Conservation (phyloP, 2,329 filamentous ascomycete genomes). For the Colletotrichum lini region DNA sequence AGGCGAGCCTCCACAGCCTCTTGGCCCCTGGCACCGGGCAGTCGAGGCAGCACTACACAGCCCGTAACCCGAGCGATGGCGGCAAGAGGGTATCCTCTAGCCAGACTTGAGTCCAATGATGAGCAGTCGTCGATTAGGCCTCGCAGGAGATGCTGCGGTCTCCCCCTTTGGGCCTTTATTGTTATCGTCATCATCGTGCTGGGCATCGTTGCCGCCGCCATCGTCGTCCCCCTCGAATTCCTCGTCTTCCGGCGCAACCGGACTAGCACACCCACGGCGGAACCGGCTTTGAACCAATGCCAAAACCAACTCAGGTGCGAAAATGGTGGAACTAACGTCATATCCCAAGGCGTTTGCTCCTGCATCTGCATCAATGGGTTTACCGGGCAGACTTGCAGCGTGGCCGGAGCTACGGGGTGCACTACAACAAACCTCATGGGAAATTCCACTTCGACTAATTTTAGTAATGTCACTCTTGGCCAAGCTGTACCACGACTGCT, state of each 20-base stretch:
- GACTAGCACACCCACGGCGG: conserved; percentile 50
- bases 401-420: conserved; percentile 64
- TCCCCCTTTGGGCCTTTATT: conserved; percentile 85
- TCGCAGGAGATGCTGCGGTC: conserved; percentile 82
- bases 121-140: conserved; percentile 52
- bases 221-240: conserved; percentile 82
- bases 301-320: conserved; percentile 74
- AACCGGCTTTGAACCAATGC: conserved; percentile 66
- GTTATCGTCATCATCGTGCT: conserved; percentile 75
- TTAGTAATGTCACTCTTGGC: conserved; percentile 83
- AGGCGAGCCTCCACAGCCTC: conserved; percentile 52
- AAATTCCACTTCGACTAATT: conserved; percentile 56
- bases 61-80: conserved; percentile 34
- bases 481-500: conserved; percentile 83
- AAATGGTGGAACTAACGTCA: conserved; percentile 85
- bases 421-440: conserved; percentile 63
- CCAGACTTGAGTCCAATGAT: conserved; percentile 38
- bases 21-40: conserved; percentile 63
- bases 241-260: conserved; percentile 70
- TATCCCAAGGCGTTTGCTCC: conserved; percentile 78
- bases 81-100: conserved; percentile 31
- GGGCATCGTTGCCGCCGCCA: conserved; percentile 82
- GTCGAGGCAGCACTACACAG: conserved; percentile 35
- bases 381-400: conserved; percentile 71
- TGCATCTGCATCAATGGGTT: conserved; percentile 94